These are phyloP conservation scores for Wallacemonas sp. DNA, from an alignment of 208 protist species.

Conservation along the genomic window DNA sequence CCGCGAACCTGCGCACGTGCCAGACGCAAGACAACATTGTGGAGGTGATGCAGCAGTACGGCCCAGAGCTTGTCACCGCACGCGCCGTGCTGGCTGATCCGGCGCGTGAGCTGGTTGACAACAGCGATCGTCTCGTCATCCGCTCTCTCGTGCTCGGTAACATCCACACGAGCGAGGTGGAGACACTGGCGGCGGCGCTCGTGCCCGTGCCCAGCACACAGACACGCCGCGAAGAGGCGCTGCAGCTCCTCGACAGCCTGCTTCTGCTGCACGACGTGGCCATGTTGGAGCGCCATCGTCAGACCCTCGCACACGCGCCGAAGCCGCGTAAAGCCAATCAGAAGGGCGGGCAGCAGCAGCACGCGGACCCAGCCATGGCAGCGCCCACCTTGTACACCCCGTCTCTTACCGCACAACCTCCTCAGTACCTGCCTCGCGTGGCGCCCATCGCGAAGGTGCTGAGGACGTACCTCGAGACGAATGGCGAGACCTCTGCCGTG, in stretches of 20 bases:
- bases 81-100: conserved; percentile 15
- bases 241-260: conserved; percentile 51
- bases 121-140: conserved; percentile 74
- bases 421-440: conserved; percentile 37
- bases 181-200: conserved; percentile 47
- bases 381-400: conserved; percentile 21
- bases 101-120: conserved; percentile 49
- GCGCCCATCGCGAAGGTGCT: conserved; percentile 35
- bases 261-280: conserved; percentile 75
- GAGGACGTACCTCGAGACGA: conserved; percentile 32
- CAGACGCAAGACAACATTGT: conserved; percentile 82
- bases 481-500: conserved; percentile 20
- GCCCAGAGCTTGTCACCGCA: conserved; percentile 25
- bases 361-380: not conserved
- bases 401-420: not conserved
- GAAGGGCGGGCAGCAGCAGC: conserved; percentile 12
- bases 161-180: conserved; percentile 63
- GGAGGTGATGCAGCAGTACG: conserved; percentile 39
- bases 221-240: conserved; percentile 38
- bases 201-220: conserved; percentile 42
- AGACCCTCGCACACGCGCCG: conserved; percentile 22
- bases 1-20: conserved; percentile 45
- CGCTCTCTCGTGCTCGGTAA: conserved; percentile 70
- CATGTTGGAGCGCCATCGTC: conserved; percentile 39
- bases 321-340: conserved; percentile 41